Evolutionary conservation across 2,329 filamentous ascomycete species (phyloP).

Genomic region (Chaetomium strumarium): DNA sequence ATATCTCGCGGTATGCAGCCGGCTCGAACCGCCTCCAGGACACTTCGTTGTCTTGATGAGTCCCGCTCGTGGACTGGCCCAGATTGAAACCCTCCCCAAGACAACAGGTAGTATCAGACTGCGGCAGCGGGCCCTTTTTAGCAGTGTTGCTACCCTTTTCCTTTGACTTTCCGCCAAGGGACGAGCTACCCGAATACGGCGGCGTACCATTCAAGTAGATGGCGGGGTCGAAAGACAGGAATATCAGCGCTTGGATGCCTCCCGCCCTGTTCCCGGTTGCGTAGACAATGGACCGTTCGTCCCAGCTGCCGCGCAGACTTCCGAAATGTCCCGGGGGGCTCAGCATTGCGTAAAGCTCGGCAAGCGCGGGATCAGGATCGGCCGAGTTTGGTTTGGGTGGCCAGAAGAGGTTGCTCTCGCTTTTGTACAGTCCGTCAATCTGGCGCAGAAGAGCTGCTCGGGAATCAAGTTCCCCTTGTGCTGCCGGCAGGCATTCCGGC

Average conservation of each 20-base stretch:
- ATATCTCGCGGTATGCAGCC: constrained; percentile 18
- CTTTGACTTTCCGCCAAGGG: not conserved
- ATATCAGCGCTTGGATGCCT: constrained; percentile 33
- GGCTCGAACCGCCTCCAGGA: constrained; percentile 12
- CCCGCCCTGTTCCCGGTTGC: constrained; percentile 28
- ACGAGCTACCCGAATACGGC: constrained; percentile 21
- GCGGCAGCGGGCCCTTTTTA: not conserved
- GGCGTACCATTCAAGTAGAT: constrained; percentile 29
- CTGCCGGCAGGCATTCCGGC: constrained; percentile 4
- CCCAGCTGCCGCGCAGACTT: constrained; percentile 37
- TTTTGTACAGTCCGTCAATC: constrained; percentile 24
- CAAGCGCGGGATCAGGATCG: constrained; percentile 26
- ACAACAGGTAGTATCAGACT: constrained; percentile 3
- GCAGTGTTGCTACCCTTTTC: constrained; percentile 4
- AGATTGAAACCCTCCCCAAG: not conserved
- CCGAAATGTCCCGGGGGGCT: constrained; percentile 35
- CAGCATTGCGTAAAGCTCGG: constrained; percentile 34
- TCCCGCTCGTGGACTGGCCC: constrained; percentile 1
- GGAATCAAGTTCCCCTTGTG: not conserved
- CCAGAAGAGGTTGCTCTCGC: constrained; percentile 30
- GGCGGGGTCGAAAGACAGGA: constrained; percentile 39
- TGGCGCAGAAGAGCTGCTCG: constrained; percentile 18
- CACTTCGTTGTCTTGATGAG: not conserved
- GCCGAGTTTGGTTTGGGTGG: constrained; percentile 26
- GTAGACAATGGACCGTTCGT: constrained; percentile 45